Conservation (phyloP, 1,284 basidiomycete species). For the Polyporus tsugae region DNA sequence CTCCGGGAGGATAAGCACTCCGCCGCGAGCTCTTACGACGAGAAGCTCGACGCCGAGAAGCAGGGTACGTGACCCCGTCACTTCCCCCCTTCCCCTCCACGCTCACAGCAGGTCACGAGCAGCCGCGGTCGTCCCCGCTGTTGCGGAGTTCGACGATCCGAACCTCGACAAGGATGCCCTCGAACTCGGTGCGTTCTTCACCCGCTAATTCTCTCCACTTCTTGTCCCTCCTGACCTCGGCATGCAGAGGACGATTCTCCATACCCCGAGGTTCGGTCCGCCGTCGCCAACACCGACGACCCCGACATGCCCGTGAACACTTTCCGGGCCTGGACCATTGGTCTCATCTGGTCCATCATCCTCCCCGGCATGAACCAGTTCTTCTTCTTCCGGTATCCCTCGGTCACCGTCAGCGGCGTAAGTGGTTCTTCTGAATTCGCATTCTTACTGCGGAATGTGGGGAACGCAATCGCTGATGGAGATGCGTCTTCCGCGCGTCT, state of each 20-base stretch:
- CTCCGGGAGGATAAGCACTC: conserved; percentile 37
- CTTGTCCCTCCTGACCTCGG: conserved; percentile 5
- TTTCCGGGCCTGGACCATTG: conserved; percentile 71
- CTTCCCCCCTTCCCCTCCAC: background rate
- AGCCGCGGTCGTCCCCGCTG: conserved; percentile 18
- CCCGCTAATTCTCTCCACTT: background rate
- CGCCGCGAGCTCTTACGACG: conserved; percentile 35
- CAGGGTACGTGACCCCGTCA: conserved; percentile 25
- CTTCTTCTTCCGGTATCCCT: conserved; percentile 75
- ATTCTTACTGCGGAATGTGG: background rate
- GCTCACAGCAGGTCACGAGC: background rate
- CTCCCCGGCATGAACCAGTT: conserved; percentile 73
- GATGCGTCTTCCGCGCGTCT: background rate
- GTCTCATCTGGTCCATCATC: conserved; percentile 64
- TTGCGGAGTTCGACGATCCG: conserved; percentile 67
- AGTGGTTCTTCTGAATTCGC: conserved; percentile 1
- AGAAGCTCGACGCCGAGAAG: conserved; percentile 40
- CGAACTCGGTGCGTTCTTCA: conserved; percentile 35
- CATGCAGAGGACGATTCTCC: conserved; percentile 61
- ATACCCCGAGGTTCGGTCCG: conserved; percentile 83
- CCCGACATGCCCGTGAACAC: conserved; percentile 66
- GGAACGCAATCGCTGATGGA: background rate
- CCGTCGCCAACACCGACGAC: conserved; percentile 79
- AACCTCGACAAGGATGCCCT: conserved; percentile 62
- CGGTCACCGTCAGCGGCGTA: conserved; percentile 50